A percentile compares a stretch with the other conserved stretches of the same genome.
Conservation (phyloP, 106 monocot genomes). For the Dioscorea zingiberensis region DNA sequence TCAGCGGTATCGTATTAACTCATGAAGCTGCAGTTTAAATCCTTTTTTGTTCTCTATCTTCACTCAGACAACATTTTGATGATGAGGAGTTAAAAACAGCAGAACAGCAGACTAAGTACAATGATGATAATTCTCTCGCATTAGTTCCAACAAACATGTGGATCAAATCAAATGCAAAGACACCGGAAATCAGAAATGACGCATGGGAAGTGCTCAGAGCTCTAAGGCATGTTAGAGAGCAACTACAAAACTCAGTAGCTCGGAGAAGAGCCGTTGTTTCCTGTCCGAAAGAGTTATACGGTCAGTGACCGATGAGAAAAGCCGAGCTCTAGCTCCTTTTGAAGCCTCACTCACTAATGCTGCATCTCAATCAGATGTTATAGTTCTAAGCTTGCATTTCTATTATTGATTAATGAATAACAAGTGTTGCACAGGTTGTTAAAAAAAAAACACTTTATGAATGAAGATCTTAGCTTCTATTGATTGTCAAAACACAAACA, state of each 20-base stretch:
- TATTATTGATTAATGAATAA: too few species aligned
- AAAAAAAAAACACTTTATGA: too few species aligned
- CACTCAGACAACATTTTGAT: constrained; percentile 6
- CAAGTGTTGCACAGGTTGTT: too few species aligned
- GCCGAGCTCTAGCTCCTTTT: too few species aligned
- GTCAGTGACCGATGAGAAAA: neutral
- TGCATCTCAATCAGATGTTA: too few species aligned
- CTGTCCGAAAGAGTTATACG: neutral
- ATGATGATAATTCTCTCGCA: constrained; percentile 17
- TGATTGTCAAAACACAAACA: too few species aligned
- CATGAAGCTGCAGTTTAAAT: neutral
- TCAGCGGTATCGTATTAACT: too few species aligned
- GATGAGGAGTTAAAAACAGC: neutral
- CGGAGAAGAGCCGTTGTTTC: constrained; percentile 1
- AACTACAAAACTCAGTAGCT: constrained; percentile 32
- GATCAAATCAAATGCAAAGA: neutral
- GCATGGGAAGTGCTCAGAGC: constrained; percentile 39
- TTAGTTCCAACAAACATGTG: constrained; percentile 23
- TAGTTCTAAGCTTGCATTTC: too few species aligned
- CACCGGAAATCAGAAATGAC: constrained; percentile 5
- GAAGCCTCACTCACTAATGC: too few species aligned
- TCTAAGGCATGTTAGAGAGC: constrained; percentile 36
- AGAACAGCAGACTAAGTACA: neutral
- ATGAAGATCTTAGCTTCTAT: too few species aligned
- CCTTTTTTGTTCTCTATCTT: neutral